phyloP scores from a whole-genome alignment of 2,329 filamentous ascomycete genomes.

The Alternaria solani region DNA sequence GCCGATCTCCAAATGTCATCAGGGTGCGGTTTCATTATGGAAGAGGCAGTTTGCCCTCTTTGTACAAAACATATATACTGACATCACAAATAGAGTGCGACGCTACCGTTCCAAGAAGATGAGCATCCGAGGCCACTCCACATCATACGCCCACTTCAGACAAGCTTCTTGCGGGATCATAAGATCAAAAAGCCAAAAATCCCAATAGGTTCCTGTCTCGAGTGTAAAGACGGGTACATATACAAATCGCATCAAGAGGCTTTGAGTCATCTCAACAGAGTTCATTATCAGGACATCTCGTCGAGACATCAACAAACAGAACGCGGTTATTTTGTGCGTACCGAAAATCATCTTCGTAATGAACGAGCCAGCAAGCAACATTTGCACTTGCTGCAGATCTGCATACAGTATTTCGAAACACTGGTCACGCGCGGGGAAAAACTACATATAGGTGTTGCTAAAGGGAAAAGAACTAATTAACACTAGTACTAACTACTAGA shows the following conservation, averaged over 20 bases:
- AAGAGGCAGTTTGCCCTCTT: no score
- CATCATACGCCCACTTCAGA: not conserved
- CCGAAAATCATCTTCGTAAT: slow-evolving; percentile 3
- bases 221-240: not conserved
- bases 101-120: not conserved
- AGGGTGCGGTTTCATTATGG: no score
- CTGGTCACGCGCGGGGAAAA: slow-evolving; percentile 8
- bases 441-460: not conserved
- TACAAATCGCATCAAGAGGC: not conserved
- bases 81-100: not conserved
- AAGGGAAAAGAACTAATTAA: not conserved
- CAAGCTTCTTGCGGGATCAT: not conserved
- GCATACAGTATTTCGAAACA: not conserved
- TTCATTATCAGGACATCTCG: slow-evolving; percentile 1
- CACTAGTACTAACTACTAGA: slow-evolving; percentile 5
- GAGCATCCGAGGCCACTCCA: not conserved
- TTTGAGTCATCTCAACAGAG: not conserved
- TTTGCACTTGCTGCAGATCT: slow-evolving; percentile 4
- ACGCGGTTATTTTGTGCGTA: not conserved
- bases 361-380: slow-evolving; percentile 3
- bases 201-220: not conserved
- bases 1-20: no score
- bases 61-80: not conserved
- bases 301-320: not conserved
- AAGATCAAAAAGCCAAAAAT: not conserved